Base-by-base conservation (phyloP, 805 yeast genomes). In the Grigorovia yakushimaensis region DNA sequence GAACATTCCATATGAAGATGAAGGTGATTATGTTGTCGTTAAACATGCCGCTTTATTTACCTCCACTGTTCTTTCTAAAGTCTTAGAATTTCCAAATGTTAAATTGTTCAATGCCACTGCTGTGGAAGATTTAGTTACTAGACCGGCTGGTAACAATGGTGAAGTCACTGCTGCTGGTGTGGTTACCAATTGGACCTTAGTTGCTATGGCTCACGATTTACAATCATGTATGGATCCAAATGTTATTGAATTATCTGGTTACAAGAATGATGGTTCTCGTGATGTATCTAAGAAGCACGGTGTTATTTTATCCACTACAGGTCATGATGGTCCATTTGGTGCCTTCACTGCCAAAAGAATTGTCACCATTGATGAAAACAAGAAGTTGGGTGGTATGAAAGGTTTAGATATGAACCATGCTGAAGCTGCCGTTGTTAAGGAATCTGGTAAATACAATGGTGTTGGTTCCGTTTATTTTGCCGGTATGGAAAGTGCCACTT, bases 211-310 rank as follows among this genome's bases (percentile, higher is more conserved):
- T 64, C 89, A 83, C 59, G 84, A 80, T 61, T 77, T 78, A 47
- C 89, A 83, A 65, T 78, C 84, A 13, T 83, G 89, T 64, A 83
- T 83, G 88, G 89, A 82, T 61, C 88, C 89, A 44, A 82, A 82
- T 69, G 82, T 87, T 51, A 80, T 83, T 70, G 83, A 82, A 58
- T 71, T 72, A 42, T 62, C 72, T 23, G 67, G 67, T 38, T 62
- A 61, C 56, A 47, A 55, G 37, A 47, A 59, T 37, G 64, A 62
- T 44, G 67, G 67, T 42, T 45, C 61, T 15, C 56, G 64, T 39
- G 67, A 62, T 40, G 73, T 51, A 62, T 70, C 60, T 37, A 50
- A 56, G 47, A 62, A 59, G 49, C 64, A 61, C 47, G 67, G 67
- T 58, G 78, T 84, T 47, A 78, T 83, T 48, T 70, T 84, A 49